Evolutionary conservation across 1,284 basidiomycete species (phyloP), one percentile per base, ranked within the genome.

Genomic region (Leccinum subfulvum): DNA sequence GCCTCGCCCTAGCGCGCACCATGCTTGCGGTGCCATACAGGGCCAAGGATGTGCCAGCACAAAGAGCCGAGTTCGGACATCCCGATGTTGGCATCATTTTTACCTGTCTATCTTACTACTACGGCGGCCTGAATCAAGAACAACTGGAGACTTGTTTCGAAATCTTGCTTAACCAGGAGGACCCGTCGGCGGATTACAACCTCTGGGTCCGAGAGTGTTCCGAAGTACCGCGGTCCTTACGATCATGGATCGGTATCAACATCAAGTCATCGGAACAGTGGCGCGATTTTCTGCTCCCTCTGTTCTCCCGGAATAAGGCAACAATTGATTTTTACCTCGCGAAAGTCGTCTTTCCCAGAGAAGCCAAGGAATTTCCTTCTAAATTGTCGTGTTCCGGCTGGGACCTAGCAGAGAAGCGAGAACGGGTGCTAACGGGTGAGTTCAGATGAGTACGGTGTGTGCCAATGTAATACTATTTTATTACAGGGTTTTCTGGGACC

Each of bases 101-200:
- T 33, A 84, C 84, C 0, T 84, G 78, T 59, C 71, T 86, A 14
- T 78, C 77, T 0, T 86, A 85, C 61, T 85, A 85, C 57, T 83
- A 84, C 49, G 71, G 73, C 2, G 84, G 84, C 9, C 75, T 86
- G 26, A 6, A 7, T 7, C 63, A 73, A 16, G 61, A 70, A 3
- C 80, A 86, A 58, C 64, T 86, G 2, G 67, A 68, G 13, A 47
- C 61, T 7, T 77, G 73, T 58, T 83, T 86, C 53, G 69, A 78
- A 10, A 66, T 77, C 7, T 71, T 86, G 5, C 68, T 74, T 28
- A 80, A 77, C 44, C 74, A 76, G 3, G 82, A 84, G 55, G 80
- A 84, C 63, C 81, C 82, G 2, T 65, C 68, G 0, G 59, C 73
- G 28, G 78, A 80, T 53, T 85, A 85, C 58, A 69, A 77, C 28